Base-by-base conservation (phyloP, 2,329 filamentous ascomycete species). In the Tolypocladium tropicale region DNA sequence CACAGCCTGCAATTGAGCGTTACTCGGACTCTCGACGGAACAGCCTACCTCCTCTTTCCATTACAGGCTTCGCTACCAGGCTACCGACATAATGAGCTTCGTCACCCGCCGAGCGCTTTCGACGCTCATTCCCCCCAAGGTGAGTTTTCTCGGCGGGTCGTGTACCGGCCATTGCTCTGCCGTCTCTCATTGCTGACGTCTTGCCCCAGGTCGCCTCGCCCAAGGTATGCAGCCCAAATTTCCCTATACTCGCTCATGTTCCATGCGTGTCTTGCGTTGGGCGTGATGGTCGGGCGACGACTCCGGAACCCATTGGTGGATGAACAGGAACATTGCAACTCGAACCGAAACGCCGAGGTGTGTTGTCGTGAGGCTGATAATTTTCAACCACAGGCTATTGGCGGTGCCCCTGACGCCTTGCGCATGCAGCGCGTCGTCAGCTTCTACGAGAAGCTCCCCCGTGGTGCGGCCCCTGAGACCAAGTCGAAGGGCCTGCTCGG, bases 71-170 rank as follows among this genome's bases (percentile, higher is more conserved):
- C 41, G 37, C 60, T 57, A 64, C 62, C 62, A 61, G 63, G 51
- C 14, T 32, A 46, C 69, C 69, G 70, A 74, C 82, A 90, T 78
- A 77, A 96, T 96, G 92, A 96, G 90, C 83, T 94, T 86, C 84
- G 82, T 95, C 71, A 84, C 86, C 71, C 89, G 89, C 78, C 86
- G 92, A 79, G 89, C 84, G 82, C 88, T 96, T 72, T 97, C 94
- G 74, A 96, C 95, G 82, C 88, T 99, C 76, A 96, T 99, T 70
- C 95, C 95, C 68, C 94, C 95, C 72, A 99, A 99, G 91, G 93
- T 96, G 80, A 67, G 80, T 66, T 60, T 3, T 53, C 32, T n/a
- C 41, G 30, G 10, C 18, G 18, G 11, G 4, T 0, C 2, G 33
- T 11, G 62, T 62, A n/a, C n/a, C n/a, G n/a, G n/a, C n/a, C n/a